phyloP scores from a whole-genome alignment of 1,284 basidiomycete genomes.

The Ganoderma multipileum region DNA sequence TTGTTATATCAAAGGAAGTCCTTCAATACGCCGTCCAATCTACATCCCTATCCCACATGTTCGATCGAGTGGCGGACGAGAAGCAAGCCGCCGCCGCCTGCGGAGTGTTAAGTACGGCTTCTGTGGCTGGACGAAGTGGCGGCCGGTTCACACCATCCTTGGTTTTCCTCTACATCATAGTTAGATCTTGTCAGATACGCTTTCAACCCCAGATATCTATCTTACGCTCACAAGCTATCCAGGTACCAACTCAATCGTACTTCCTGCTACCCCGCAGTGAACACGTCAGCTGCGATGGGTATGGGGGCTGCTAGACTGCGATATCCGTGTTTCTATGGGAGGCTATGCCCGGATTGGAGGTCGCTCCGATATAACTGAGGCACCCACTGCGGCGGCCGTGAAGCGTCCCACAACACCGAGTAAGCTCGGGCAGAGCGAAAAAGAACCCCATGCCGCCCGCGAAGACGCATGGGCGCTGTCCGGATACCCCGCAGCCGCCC shows the following conservation, averaged over 20 bases:
- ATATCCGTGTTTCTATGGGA: background rate
- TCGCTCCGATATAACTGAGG: background rate
- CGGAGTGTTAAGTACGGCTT: background rate
- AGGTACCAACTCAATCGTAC: background rate
- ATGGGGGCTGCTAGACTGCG: background rate
- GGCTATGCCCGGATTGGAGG: background rate
- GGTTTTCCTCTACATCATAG: background rate
- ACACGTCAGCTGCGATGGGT: background rate
- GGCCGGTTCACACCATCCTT: background rate
- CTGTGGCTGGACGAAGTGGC: background rate
- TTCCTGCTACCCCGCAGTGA: background rate
- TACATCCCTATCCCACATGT: background rate
- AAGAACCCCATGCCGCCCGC: background rate
- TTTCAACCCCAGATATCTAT: background rate
- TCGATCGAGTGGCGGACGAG: background rate
- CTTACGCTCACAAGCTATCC: background rate
- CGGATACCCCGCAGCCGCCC: background rate
- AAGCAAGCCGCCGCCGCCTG: background rate
- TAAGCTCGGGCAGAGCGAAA: background rate
- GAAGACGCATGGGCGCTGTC: background rate
- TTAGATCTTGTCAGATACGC: background rate
- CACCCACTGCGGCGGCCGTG: background rate
- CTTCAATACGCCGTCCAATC: too few species aligned
- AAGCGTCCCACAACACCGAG: background rate
- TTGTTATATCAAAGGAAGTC: too few species aligned